Evolutionary conservation across 768 basidiomycete genomes (phyloP).

Genomic region (Mycena sanguinolenta): DNA sequence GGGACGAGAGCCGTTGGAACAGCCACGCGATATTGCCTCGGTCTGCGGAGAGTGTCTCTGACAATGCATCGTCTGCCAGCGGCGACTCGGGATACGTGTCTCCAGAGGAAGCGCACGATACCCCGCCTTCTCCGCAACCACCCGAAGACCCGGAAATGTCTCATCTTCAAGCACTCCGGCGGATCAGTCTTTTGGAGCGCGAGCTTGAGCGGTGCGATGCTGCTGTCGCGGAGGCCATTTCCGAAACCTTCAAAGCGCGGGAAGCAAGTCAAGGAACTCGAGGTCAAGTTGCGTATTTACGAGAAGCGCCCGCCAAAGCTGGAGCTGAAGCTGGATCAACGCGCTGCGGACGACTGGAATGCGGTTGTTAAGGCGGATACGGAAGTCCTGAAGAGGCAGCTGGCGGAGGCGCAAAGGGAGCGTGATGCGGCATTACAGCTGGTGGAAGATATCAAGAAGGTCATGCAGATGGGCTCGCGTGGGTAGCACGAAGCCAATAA

Average conservation of each 20-base stretch:
- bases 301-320: constrained; percentile 22
- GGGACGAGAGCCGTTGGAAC: constrained; percentile 19
- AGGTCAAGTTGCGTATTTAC: constrained; percentile 24
- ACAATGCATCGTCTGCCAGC: constrained; percentile 9
- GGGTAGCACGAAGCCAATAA: not conserved
- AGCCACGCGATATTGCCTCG: constrained; percentile 4
- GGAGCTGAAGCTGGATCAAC: constrained; percentile 29
- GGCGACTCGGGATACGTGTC: constrained; percentile 33
- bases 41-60: not conserved
- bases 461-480: constrained; percentile 22
- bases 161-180: constrained; percentile 28
- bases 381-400: constrained; percentile 32
- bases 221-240: constrained; percentile 37
- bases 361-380: constrained; percentile 33
- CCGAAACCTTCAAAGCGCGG: constrained; percentile 37
- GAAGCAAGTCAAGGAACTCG: constrained; percentile 36
- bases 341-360: constrained; percentile 35
- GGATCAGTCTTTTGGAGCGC: constrained; percentile 36
- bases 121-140: constrained; percentile 25
- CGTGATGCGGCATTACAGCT: constrained; percentile 34
- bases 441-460: constrained; percentile 33
- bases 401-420: constrained; percentile 32
- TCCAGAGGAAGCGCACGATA: constrained; percentile 24
- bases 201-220: constrained; percentile 39
- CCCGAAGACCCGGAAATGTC: constrained; percentile 29